phyloP scores from a whole-genome alignment of 805 yeast species.

The Cyberlindnera saturnus region DNA sequence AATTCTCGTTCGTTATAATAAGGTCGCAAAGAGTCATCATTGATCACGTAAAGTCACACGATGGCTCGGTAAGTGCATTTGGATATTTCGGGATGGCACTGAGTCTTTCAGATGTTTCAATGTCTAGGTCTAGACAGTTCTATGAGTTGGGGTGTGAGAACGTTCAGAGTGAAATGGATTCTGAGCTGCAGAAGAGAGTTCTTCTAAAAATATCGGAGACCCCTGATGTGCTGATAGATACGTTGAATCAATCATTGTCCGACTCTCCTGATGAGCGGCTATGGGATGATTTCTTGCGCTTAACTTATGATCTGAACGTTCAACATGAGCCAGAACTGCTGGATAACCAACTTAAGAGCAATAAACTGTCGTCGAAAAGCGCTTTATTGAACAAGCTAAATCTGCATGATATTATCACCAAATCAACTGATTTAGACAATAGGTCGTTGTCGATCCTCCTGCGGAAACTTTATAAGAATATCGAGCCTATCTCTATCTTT shows the following conservation, averaged over 20 bases:
- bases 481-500: conserved; percentile 2
- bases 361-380: not conserved
- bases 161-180: conserved; percentile 4
- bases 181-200: conserved; percentile 1
- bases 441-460: conserved; percentile 11
- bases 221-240: conserved; percentile 1
- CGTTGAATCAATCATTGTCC: not conserved
- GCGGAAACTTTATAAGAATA: conserved; percentile 9
- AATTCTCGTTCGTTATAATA: conserved; percentile 5
- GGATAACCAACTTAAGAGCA: not conserved
- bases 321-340: not conserved
- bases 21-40: conserved; percentile 7
- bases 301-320: conserved; percentile 1
- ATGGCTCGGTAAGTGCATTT: conserved; percentile 1
- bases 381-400: not conserved
- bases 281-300: conserved; percentile 8
- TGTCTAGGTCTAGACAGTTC: conserved; percentile 4
- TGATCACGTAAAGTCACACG: not conserved
- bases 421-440: conserved; percentile 8
- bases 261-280: not conserved
- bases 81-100: conserved; percentile 12
- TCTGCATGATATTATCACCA: not conserved
- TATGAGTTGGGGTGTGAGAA: conserved; percentile 1
- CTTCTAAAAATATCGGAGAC: conserved; percentile 1
- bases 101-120: conserved; percentile 5